Base-by-base conservation (phyloP, 306 rosid species). In the Ormosia semicastrata region DNA sequence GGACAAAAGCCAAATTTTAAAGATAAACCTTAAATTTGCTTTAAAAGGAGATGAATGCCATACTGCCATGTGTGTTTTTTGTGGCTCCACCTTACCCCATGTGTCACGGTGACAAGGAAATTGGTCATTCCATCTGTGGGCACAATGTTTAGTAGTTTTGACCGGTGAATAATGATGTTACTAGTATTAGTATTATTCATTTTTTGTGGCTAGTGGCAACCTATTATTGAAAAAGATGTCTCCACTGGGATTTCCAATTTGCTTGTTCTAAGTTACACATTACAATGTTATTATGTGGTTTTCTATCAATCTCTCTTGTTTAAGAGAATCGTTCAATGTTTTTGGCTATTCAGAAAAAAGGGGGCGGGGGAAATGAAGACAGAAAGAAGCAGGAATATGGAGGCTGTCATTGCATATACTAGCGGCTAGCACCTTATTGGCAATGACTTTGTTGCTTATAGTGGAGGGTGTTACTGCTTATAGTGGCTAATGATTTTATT, bases 91-190 rank as follows among this genome's bases (percentile, higher is more conserved):
- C 30, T 57, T 46, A 4, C 52, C 17, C 33, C 6, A 24, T 66
- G 57, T 84, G 71, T 66, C 4, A 39, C 8, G 41, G 15, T 73
- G 66, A 58, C 5, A 8, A n/a, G 15, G 73, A 44, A 43, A 74
- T 74, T 82, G 39, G 13, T 47, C 9, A 44, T 76, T 82, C 15
- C 6, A 44, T 49, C 9, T 46, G 57, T 24, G 81, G 75, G 77
- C 71, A 17, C 46, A 33, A n/a, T 34, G 29, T 34, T 14, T 33
- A 63, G 12, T 49, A 3, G 73, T 72, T 43, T 53, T 73, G 14
- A 62, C 84, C 54, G 1, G 1, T 44, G 17, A 66, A 56, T 18
- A 54, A 3, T 62, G 43, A n/a, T 71, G 15, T 33, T 71, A 2
- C 57, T 4, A 6, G 2, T 50, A 29, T 24, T 47, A 41, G 10